A percentile compares a stretch with the other conserved stretches of the same genome.
Conservation (phyloP, 1,139 yeast species). For the Diutina sp. region DNA sequence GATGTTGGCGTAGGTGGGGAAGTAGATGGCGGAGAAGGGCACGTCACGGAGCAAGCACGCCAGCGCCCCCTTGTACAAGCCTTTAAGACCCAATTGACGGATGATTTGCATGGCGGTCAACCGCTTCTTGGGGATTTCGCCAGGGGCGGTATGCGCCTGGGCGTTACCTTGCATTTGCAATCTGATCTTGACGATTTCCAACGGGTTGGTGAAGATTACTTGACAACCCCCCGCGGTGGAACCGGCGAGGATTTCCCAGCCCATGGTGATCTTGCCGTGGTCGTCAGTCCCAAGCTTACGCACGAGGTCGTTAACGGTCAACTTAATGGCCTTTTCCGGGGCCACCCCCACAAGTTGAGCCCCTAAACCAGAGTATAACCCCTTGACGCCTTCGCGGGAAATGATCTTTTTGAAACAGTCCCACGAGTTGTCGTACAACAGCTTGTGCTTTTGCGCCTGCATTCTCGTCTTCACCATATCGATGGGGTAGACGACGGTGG, state of each 20-base stretch:
- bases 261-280: conserved; percentile 45
- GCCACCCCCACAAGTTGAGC: conserved; percentile 97
- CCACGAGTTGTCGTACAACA: conserved; percentile 63
- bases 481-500: conserved; percentile 95
- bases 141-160: conserved; percentile 20
- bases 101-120: conserved; percentile 63
- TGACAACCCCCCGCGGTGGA: conserved; percentile 95
- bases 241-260: conserved; percentile 78
- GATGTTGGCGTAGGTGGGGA: conserved; percentile 93
- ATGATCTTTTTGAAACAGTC: conserved; percentile 81
- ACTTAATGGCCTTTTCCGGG: conserved; percentile 94
- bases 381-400: conserved; percentile 66
- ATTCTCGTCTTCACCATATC: conserved; percentile 93
- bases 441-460: conserved; percentile 83
- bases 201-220: conserved; percentile 89
- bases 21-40: conserved; percentile 93
- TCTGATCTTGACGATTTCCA: conserved; percentile 91
- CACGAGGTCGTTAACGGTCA: conserved; percentile 85
- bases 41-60: conserved; percentile 94
- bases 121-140: conserved; percentile 34
- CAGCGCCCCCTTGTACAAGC: conserved; percentile 81
- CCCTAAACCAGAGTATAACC: conserved; percentile 87
- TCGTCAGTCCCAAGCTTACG: conserved; percentile 62
- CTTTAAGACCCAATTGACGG: conserved; percentile 66
- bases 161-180: conserved; percentile 58